Conservation (phyloP, 768 basidiomycete species). For the Boletus coccyginus region DNA sequence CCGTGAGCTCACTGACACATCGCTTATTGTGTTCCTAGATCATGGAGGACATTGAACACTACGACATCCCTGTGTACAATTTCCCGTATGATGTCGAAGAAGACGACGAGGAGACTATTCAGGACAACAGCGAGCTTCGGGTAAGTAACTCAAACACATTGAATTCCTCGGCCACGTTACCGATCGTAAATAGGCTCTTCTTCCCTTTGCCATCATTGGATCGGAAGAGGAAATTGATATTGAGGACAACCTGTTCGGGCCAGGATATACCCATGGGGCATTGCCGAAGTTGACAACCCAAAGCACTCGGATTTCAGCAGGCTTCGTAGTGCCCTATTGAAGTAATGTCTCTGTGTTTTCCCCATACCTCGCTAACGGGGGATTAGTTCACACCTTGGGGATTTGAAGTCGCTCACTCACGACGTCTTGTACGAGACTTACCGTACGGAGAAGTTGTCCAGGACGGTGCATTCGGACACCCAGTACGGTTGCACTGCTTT, state of each 20-base stretch:
- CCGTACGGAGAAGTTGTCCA: slow-evolving; percentile 94
- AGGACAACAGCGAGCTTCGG: slow-evolving; percentile 94
- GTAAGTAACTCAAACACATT: slow-evolving; percentile 41
- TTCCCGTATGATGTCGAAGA: slow-evolving; percentile 99
- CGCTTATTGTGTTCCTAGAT: slow-evolving; percentile 51
- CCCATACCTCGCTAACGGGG: slow-evolving; percentile 7
- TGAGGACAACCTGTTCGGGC: slow-evolving; percentile 86
- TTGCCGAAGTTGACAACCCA: slow-evolving; percentile 99
- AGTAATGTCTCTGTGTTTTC: slow-evolving; percentile 45
- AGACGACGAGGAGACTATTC: slow-evolving; percentile 98
- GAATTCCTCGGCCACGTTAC: slow-evolving; percentile 1
- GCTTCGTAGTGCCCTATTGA: slow-evolving; percentile 86
- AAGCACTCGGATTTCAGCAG: slow-evolving; percentile 98
- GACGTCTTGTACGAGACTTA: slow-evolving; percentile 96
- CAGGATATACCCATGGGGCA: slow-evolving; percentile 97
- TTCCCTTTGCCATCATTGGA: slow-evolving; percentile 97
- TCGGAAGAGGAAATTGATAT: slow-evolving; percentile 96
- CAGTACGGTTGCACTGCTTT: slow-evolving; percentile 42
- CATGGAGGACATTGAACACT: slow-evolving; percentile 99
- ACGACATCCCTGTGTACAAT: slow-evolving; percentile 97
- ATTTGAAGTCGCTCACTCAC: slow-evolving; percentile 91
- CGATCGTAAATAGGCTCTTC: slow-evolving; percentile 55
- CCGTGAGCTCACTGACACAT: neutral
- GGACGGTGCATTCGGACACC: slow-evolving; percentile 79
- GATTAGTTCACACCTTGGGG: slow-evolving; percentile 84